Conservation (phyloP, 306 rosid species). For the Glycine soja region DNA sequence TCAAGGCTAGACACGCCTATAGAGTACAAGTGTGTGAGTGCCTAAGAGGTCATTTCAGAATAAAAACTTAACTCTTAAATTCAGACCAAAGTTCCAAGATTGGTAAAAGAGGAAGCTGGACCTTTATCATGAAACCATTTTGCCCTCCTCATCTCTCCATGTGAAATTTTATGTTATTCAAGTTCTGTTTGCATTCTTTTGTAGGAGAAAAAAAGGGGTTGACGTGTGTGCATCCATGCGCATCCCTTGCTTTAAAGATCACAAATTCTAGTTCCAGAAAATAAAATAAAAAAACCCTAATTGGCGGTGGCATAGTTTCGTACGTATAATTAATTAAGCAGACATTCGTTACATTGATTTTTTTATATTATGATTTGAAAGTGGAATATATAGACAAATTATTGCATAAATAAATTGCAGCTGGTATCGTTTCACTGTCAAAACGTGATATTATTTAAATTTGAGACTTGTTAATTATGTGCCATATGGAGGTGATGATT, state of each 20-base stretch:
- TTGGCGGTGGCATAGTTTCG: background rate
- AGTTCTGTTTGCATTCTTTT: conserved; percentile 26
- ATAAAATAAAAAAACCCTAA: conserved; percentile 11
- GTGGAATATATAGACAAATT: conserved; percentile 32
- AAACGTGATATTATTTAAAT: background rate
- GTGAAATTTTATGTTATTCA: conserved; percentile 35
- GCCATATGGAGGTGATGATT: conserved; percentile 34
- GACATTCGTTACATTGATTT: background rate
- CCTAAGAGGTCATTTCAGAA: conserved; percentile 55
- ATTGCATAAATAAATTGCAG: conserved; percentile 16
- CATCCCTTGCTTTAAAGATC: background rate
- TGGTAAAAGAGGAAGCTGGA: conserved; percentile 48
- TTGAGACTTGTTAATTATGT: conserved; percentile 5
- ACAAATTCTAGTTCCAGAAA: background rate
- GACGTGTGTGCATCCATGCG: conserved; percentile 21
- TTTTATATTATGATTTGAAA: conserved; percentile 18
- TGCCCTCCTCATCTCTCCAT: background rate
- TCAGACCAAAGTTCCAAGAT: conserved; percentile 44
- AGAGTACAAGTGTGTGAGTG: conserved; percentile 39
- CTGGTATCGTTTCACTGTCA: background rate
- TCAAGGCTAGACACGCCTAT: conserved; percentile 42
- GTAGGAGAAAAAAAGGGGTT: conserved; percentile 16
- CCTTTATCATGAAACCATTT: conserved; percentile 43
- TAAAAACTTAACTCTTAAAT: conserved; percentile 43
- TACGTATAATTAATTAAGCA: conserved; percentile 1